These are phyloP conservation scores for Neurospora discreta DNA, from an alignment of 495 filamentous ascomycete species.

Conservation along the genomic window DNA sequence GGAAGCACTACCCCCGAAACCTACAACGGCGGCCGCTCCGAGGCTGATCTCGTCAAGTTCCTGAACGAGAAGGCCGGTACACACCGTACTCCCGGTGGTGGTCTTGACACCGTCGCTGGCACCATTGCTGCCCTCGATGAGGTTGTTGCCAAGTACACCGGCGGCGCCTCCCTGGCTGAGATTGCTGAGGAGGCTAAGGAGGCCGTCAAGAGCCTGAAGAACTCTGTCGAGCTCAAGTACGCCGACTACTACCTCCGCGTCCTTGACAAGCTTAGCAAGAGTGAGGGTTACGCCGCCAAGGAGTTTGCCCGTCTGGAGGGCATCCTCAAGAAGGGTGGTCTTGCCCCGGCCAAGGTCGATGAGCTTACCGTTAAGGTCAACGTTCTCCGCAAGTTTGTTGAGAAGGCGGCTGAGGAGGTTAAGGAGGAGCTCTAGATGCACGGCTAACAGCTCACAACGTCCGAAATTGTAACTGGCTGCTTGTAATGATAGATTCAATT, in stretches of 20 bases:
- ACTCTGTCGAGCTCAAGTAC: conserved; percentile 53
- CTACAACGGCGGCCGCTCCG: conserved; percentile 70
- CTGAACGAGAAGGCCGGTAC: conserved; percentile 86
- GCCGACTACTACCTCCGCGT: conserved; percentile 92
- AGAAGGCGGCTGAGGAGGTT: conserved; percentile 22
- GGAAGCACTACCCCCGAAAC: conserved; percentile 61
- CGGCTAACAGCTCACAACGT: conserved; percentile 2
- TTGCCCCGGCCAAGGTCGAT: conserved; percentile 78
- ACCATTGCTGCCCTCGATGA: conserved; percentile 67
- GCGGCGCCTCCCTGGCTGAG: conserved; percentile 44
- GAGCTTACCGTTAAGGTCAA: conserved; percentile 81
- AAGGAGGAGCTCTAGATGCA: conserved; percentile 64
- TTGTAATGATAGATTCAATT: not conserved
- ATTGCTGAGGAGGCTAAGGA: conserved; percentile 57
- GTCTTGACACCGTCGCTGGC: conserved; percentile 68
- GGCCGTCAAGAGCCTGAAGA: conserved; percentile 53
- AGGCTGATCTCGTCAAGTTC: conserved; percentile 67
- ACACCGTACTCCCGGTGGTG: conserved; percentile 72
- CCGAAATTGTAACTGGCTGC: not conserved
- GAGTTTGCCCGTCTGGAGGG: conserved; percentile 72
- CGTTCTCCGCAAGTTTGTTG: conserved; percentile 69
- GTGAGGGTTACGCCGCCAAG: conserved; percentile 69
- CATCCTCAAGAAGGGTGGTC: conserved; percentile 72
- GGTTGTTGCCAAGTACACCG: conserved; percentile 56
- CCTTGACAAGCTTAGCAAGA: conserved; percentile 68